Base-by-base conservation (phyloP, 2,329 filamentous ascomycete genomes). In the Chaetomiaceae sp. region DNA sequence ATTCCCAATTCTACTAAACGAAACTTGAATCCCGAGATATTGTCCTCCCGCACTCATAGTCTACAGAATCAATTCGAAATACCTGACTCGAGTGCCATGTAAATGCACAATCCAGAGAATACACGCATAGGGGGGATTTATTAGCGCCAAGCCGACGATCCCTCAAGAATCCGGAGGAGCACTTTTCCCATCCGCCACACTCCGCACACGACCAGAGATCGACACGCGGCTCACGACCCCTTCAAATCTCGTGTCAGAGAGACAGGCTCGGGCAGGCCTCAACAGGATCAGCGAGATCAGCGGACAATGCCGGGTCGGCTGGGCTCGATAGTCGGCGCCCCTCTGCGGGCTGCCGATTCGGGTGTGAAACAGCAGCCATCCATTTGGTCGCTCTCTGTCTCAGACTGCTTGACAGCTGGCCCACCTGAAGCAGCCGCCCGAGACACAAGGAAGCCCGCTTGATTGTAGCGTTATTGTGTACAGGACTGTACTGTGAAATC, bases 201-300 rank as follows among this genome's bases (percentile, higher is more conserved):
- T n/a, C 23, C 13, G 27, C 36, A 38, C 36, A n/a, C 18, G 21
- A 38, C 36, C 6, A 6, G 11, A 23, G 38, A 41, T 41, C 38
- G 27, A 21, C 38, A 23, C 13, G 13, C 38, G 38, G 20, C 38
- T 25, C 38, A 21, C 40, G 16, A 42, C 23, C 40, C 25, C 40
- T 29, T 29, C 14, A 10, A 42, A 21, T 13, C 21, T 9, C 20
- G 11, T 9, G 7, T 13, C 29, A 23, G 33, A 21, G 30, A 18
- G 21, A 13, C 32, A 36, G 25, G 13, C n/a, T n/a, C n/a, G n/a
- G n/a, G n/a, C n/a, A n/a, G n/a, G n/a, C n/a, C n/a, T n/a, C n/a
- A n/a, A n/a, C n/a, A n/a, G n/a, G 43, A 46, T 46, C 21, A 7
- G n/a, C 43, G 14, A 25, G 43, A 46, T 46, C 43, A 46, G 43